A percentile compares a stretch with the other conserved stretches of the same genome.
Conservation (phyloP, 148 eudicot species). For the Limonium bicolor region DNA sequence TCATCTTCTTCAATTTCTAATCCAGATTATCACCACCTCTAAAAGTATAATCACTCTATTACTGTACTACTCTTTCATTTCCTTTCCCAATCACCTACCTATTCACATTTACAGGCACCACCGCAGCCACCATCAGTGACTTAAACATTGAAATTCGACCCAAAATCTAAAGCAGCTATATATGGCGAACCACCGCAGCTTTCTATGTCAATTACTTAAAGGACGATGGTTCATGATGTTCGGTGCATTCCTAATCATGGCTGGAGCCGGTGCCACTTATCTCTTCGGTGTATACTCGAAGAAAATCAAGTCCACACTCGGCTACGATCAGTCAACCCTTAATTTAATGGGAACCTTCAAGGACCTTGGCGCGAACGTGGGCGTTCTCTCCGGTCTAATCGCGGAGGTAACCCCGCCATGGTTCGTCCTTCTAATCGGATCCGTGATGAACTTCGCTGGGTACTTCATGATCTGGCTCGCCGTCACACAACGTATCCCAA, state of each 20-base stretch:
- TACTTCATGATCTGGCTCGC: constrained; percentile 39
- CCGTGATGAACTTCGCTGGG: constrained; percentile 30
- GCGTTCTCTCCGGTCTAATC: constrained; percentile 33
- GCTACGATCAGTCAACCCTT: constrained; percentile 42
- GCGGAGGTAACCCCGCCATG: constrained; percentile 35
- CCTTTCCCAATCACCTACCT: not conserved
- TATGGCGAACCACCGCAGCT: constrained; percentile 1
- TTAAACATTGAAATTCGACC: too few relatives aligned
- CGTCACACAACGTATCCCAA: constrained; percentile 13
- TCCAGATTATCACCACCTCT: too few relatives aligned
- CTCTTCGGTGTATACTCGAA: constrained; percentile 42
- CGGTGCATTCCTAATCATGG: constrained; percentile 29
- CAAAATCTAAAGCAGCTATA: not conserved
- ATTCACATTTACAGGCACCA: not conserved
- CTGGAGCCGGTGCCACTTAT: constrained; percentile 36
- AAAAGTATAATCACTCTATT: too few relatives aligned
- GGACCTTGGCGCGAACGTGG: constrained; percentile 41
- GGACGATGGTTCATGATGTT: constrained; percentile 44
- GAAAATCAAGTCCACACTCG: constrained; percentile 24
- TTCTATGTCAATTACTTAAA: not conserved
- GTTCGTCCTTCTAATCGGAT: constrained; percentile 27
- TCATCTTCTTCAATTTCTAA: too few relatives aligned
- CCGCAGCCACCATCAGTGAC: not conserved
- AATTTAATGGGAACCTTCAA: constrained; percentile 32
- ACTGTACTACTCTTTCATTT: too few relatives aligned